A percentile compares a stretch with the other conserved stretches of the same genome.
phyloP scores from a whole-genome alignment of 768 basidiomycete species.

The Hydnum rufescens region DNA sequence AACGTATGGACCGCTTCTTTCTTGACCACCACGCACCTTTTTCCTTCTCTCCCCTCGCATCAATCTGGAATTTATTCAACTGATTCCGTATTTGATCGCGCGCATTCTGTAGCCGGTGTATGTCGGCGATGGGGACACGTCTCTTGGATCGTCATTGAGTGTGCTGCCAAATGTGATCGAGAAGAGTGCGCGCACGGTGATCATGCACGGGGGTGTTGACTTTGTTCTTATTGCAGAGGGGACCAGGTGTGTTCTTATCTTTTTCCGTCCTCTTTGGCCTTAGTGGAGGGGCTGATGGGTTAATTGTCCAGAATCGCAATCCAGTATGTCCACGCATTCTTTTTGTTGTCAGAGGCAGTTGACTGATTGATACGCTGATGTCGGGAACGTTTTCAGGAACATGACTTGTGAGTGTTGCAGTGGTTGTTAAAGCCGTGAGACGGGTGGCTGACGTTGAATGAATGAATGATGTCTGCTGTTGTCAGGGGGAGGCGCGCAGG shows the following conservation, averaged over 20 bases:
- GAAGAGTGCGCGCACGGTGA: constrained; percentile 46
- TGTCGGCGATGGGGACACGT: constrained; percentile 27
- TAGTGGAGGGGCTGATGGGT: not conserved
- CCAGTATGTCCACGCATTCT: constrained; percentile 42
- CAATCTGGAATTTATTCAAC: not conserved
- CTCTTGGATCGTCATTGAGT: constrained; percentile 38
- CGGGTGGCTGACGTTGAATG: not conserved
- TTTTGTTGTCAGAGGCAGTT: too few relatives aligned
- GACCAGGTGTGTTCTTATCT: constrained; percentile 19
- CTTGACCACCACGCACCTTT: not conserved
- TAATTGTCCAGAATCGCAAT: constrained; percentile 27
- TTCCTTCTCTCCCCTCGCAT: not conserved
- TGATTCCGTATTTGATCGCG: constrained; percentile 16
- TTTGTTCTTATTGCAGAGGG: constrained; percentile 58
- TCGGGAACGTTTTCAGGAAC: not conserved
- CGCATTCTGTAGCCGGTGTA: constrained; percentile 31
- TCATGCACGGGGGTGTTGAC: constrained; percentile 55
- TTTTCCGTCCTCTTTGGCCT: not conserved
- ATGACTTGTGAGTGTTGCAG: not conserved
- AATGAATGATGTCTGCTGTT: not conserved
- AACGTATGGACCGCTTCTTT: not conserved
- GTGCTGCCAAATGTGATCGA: constrained; percentile 60
- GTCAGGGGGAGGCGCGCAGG: not conserved
- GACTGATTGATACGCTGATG: too few relatives aligned
- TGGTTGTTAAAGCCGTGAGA: not conserved